Conservation (phyloP, 1,284 basidiomycete species). For the Phlebopus sp. region DNA sequence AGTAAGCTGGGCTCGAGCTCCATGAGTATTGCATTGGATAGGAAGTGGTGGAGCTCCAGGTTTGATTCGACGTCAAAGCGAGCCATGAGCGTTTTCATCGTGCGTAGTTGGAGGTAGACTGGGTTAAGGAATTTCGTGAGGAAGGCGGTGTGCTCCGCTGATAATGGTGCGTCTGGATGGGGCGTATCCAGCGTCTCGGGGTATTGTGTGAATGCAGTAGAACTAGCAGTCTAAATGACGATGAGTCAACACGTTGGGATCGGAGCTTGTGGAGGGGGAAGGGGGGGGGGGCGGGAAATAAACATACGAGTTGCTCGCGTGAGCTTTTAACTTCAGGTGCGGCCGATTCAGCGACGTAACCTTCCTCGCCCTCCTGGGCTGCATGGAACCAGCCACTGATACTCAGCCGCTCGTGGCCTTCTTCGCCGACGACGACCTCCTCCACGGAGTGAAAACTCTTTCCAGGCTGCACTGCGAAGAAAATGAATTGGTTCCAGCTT, state of each 20-base stretch:
- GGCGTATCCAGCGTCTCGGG: conserved; percentile 44
- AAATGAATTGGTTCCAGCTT: conserved; percentile 96
- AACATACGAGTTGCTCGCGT: conserved; percentile 74
- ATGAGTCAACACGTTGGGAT: conserved; percentile 1
- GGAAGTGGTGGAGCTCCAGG: conserved; percentile 87
- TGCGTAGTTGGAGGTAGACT: conserved; percentile 82
- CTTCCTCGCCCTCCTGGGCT: conserved; percentile 88
- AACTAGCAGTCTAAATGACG: conserved; percentile 51
- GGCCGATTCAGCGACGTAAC: conserved; percentile 57
- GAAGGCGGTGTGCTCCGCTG: conserved; percentile 62
- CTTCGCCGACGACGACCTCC: conserved; percentile 85
- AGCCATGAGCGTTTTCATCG: conserved; percentile 76
- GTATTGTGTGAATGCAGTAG: conserved; percentile 61
- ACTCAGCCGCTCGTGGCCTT: conserved; percentile 74
- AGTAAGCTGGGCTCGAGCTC: conserved; percentile 67
- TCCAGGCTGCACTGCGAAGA: conserved; percentile 90
- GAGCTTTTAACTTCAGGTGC: conserved; percentile 57
- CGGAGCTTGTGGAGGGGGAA: not conserved
- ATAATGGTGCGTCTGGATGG: conserved; percentile 51
- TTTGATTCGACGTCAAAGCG: conserved; percentile 90
- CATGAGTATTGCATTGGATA: conserved; percentile 63
- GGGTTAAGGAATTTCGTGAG: conserved; percentile 86
- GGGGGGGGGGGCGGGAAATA: no score
- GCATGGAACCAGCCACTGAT: conserved; percentile 98
- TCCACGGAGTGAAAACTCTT: conserved; percentile 96